Evolutionary conservation across 192 early-diverging fungal species (phyloP).

Genomic region (Linnemannia hyalina): DNA sequence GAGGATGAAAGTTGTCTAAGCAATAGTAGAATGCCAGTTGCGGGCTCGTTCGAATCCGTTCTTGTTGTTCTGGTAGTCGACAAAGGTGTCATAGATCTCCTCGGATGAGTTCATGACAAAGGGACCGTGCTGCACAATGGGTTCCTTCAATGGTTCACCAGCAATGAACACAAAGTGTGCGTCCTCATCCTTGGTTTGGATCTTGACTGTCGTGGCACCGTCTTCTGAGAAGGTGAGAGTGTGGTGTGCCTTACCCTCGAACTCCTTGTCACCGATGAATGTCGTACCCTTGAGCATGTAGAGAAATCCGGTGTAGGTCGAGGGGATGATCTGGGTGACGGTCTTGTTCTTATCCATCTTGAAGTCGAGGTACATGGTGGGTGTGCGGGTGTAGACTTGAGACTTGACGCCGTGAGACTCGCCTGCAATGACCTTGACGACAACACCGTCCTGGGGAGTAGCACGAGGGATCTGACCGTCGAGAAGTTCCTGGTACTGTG

Average conservation of each 20-base stretch:
- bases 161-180: slow-evolving; percentile 56
- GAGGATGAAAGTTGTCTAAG: not conserved
- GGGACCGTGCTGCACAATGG: slow-evolving; percentile 70
- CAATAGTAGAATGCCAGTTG: slow-evolving; percentile 57
- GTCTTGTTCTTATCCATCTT: slow-evolving; percentile 35
- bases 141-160: slow-evolving; percentile 66
- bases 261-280: slow-evolving; percentile 36
- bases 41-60: slow-evolving; percentile 79
- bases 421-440: slow-evolving; percentile 48
- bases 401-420: slow-evolving; percentile 33
- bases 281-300: slow-evolving; percentile 44
- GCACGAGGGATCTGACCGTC: slow-evolving; percentile 50
- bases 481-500: slow-evolving; percentile 59
- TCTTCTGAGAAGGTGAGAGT: slow-evolving; percentile 42
- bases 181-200: slow-evolving; percentile 42
- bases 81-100: slow-evolving; percentile 69
- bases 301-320: slow-evolving; percentile 47
- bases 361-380: slow-evolving; percentile 51
- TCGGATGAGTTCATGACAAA: slow-evolving; percentile 77
- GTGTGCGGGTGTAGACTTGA: slow-evolving; percentile 30
- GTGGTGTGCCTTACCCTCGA: slow-evolving; percentile 20
- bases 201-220: slow-evolving; percentile 28
- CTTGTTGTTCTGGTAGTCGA: slow-evolving; percentile 70
- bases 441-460: slow-evolving; percentile 21
- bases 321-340: slow-evolving; percentile 37